Conservation (phyloP, 768 basidiomycete genomes). For the Pisolithus sp. region DNA sequence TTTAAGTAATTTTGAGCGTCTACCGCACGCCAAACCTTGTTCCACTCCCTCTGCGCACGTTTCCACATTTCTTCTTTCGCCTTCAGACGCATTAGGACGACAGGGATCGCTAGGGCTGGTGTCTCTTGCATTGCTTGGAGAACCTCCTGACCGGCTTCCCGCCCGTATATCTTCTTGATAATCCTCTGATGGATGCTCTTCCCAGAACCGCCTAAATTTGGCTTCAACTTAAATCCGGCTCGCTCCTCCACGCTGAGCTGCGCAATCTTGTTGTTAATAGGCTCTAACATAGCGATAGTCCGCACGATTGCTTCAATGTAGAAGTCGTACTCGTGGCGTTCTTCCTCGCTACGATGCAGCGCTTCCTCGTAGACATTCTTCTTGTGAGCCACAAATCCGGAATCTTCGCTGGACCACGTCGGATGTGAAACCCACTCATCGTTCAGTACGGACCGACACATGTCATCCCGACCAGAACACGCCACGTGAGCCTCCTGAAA, state of each 20-base stretch:
- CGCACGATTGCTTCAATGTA: slow-evolving; percentile 93
- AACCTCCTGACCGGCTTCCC: slow-evolving; percentile 75
- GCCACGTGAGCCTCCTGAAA: slow-evolving; percentile 76
- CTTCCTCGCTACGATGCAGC: slow-evolving; percentile 92
- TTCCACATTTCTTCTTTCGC: slow-evolving; percentile 99
- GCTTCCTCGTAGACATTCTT: slow-evolving; percentile 98
- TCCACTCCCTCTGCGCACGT: slow-evolving; percentile 95
- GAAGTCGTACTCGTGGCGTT: slow-evolving; percentile 98
- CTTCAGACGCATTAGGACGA: slow-evolving; percentile 84
- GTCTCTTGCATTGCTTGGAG: slow-evolving; percentile 88
- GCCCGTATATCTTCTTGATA: slow-evolving; percentile 95
- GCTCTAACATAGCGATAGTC: slow-evolving; percentile 87
- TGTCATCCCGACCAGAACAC: slow-evolving; percentile 93
- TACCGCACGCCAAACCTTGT: slow-evolving; percentile 96
- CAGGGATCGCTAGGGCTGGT: slow-evolving; percentile 81
- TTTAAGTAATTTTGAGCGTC: slow-evolving; percentile 92
- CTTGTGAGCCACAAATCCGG: slow-evolving; percentile 83
- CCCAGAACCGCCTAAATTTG: slow-evolving; percentile 74
- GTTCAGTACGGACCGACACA: slow-evolving; percentile 94
- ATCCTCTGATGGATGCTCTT: slow-evolving; percentile 91
- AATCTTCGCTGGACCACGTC: slow-evolving; percentile 90
- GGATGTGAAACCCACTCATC: slow-evolving; percentile 99
- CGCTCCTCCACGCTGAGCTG: slow-evolving; percentile 77
- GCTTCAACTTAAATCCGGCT: slow-evolving; percentile 75
- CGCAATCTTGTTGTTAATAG: slow-evolving; percentile 81